These are phyloP conservation scores for Ganoderma resinaceum DNA, from an alignment of 1,284 basidiomycete species.

Conservation along the genomic window DNA sequence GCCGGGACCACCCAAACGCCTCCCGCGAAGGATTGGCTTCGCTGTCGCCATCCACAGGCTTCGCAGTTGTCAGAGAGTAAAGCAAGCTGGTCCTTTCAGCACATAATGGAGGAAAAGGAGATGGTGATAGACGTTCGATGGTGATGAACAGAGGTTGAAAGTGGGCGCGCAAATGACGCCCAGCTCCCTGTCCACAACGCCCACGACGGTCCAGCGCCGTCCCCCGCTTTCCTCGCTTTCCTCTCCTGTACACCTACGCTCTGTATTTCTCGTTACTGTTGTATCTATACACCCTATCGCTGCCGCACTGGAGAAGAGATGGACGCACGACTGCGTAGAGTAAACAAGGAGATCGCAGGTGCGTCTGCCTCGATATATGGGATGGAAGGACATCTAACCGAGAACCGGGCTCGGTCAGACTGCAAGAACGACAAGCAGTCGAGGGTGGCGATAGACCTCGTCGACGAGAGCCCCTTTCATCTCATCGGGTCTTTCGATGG, in stretches of 20 bases:
- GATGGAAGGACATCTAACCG: neutral
- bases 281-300: conserved; percentile 18
- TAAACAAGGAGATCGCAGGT: conserved; percentile 94
- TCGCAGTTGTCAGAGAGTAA: neutral
- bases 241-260: conserved; percentile 12
- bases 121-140: neutral
- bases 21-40: neutral
- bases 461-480: conserved; percentile 90
- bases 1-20: neutral
- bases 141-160: neutral
- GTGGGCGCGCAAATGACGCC: conserved; percentile 1
- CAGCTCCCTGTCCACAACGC: neutral
- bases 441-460: conserved; percentile 83
- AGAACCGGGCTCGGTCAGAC: conserved; percentile 53
- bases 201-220: conserved; percentile 12
- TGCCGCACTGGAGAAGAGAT: conserved; percentile 42
- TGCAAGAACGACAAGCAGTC: conserved; percentile 94
- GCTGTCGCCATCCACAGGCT: neutral
- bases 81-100: neutral
- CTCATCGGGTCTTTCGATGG: conserved; percentile 92
- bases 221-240: conserved; percentile 5
- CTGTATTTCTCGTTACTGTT: conserved; percentile 13
- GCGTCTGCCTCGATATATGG: conserved; percentile 30
- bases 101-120: neutral
- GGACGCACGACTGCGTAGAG: conserved; percentile 88